Evolutionary conservation across 2,329 filamentous ascomycete genomes (phyloP), one percentile per base, ranked within the genome.

Genomic region (Hypoxylon sp.): DNA sequence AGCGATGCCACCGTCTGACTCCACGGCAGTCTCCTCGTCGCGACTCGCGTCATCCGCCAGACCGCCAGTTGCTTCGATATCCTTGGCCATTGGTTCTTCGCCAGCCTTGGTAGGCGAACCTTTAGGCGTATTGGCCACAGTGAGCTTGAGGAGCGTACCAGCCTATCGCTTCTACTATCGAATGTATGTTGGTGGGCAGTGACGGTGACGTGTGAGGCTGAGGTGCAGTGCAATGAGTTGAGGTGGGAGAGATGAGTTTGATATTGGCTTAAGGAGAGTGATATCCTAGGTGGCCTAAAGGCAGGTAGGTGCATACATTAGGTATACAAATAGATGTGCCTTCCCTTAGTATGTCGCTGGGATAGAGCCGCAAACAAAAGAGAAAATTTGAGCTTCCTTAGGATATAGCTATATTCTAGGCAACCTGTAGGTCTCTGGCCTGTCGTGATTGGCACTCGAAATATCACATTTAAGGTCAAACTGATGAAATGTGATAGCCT

Each of bases 191-290:
- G 53, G 60, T 59, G n/a, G n/a, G n/a, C n/a, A n/a, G n/a, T n/a
- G n/a, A n/a, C n/a, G n/a, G n/a, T n/a, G n/a, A 23, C 10, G 38
- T 48, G 46, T 43, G 48, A n/a, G 41, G 43, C 13, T 33, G 43
- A 43, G 27, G 27, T 57, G 46, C 41, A 33, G 48, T 55, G 52
- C 56, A 54, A 56, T 60, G 53, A 27, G 33, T 18, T 55, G 61
- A 64, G 58, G 58, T 57, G 58, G 61, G 61, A 26, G 55, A 49
- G 41, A 48, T 59, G 54, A n/a, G n/a, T n/a, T n/a, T n/a, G n/a
- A n/a, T n/a, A n/a, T n/a, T n/a, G n/a, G n/a, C n/a, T n/a, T n/a
- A n/a, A n/a, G n/a, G n/a, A n/a, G n/a, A n/a, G n/a, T n/a, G n/a
- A n/a, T n/a, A n/a, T n/a, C n/a, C n/a, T n/a, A n/a, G n/a, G n/a